Percentiles rank a stretch among this genome's conserved stretches.
These are phyloP conservation scores for Thermomucor indicae-seudaticae DNA, from an alignment of 371 early-diverging fungal genomes.

Conservation along the genomic window DNA sequence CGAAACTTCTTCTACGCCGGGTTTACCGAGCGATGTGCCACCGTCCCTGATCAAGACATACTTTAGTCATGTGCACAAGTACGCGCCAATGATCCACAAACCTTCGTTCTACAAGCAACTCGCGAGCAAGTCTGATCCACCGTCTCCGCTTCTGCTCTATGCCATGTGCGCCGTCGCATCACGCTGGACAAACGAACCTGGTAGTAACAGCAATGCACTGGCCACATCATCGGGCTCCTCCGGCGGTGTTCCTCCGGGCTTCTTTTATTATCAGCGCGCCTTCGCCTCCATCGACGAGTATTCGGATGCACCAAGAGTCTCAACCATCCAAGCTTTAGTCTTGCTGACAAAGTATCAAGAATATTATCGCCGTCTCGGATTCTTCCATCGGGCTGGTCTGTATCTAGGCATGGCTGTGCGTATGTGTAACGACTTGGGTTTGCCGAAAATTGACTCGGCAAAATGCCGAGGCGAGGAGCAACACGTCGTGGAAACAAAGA, in stretches of 20 bases:
- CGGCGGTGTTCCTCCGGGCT: slow-evolving; percentile 29
- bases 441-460: slow-evolving; percentile 40
- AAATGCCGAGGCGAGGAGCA: slow-evolving; percentile 16
- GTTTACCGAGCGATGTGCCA: slow-evolving; percentile 11
- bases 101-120: slow-evolving; percentile 49
- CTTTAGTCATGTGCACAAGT: slow-evolving; percentile 56
- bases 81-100: slow-evolving; percentile 57
- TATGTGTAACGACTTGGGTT: slow-evolving; percentile 72
- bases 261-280: slow-evolving; percentile 34
- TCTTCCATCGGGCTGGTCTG: slow-evolving; percentile 30
- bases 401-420: slow-evolving; percentile 59
- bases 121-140: slow-evolving; percentile 31
- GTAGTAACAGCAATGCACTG: slow-evolving; percentile 1
- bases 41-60: slow-evolving; percentile 31
- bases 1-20: neutral
- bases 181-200: slow-evolving; percentile 30
- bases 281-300: slow-evolving; percentile 60
- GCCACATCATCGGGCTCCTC: slow-evolving; percentile 12
- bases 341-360: slow-evolving; percentile 69
- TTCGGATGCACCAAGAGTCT: slow-evolving; percentile 60
- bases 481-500: slow-evolving; percentile 25
- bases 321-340: slow-evolving; percentile 67
- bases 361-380: slow-evolving; percentile 37
- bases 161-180: slow-evolving; percentile 60
- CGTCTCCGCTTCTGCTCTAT: slow-evolving; percentile 50